Base-by-base conservation (phyloP, 129 eudicot species). In the Flaveria ramosissima region DNA sequence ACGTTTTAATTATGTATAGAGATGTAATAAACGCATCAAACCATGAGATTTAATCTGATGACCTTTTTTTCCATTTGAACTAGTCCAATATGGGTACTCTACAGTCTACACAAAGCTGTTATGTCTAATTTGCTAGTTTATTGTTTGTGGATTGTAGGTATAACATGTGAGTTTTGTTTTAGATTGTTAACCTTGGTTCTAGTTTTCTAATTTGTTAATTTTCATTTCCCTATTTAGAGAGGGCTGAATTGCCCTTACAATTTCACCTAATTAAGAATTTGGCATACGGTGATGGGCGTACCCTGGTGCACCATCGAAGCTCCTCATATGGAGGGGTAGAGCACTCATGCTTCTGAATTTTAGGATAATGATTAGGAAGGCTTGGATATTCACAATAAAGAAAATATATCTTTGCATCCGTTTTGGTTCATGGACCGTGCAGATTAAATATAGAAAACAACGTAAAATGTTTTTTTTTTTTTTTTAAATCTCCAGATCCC, bases 401-500 rank as follows among this genome's bases (percentile, higher is more conserved):
- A 16, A 36, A 9, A 39, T 6, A 9, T 65, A 52, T 71, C 73
- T 42, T 43, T 50, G 45, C 36, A 17, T 68, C 21, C 20, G 16
- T 69, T 45, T 3, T 69, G 73, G 73, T 7, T 21, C 66, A 7
- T n/a, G 30, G 63, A 9, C 46, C n/a, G 14, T 23, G 74, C 39
- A 48, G 26, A 30, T 71, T 70, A 70, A 70, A 47, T 27, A 24
- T 47, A 47, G 23, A 70, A 69, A 24, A 48, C 59, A 47, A n/a
- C 46, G 47, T 15, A 20, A 23, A 61, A 23, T 61, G 41, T 3
- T 24, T 61, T 15, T 57, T 20, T 32, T n/a, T n/a, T 43, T 43
- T 43, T 43, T 12, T 43, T 43, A 42, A 42, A 15, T 39, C 14
- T 11, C 6, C 51, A 71, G 24, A 60, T 53, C 16, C 16, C 26